A percentile compares a stretch with the other conserved stretches of the same genome.
phyloP scores from a whole-genome alignment of 805 yeast species.

The Lipomyces yamadae region DNA sequence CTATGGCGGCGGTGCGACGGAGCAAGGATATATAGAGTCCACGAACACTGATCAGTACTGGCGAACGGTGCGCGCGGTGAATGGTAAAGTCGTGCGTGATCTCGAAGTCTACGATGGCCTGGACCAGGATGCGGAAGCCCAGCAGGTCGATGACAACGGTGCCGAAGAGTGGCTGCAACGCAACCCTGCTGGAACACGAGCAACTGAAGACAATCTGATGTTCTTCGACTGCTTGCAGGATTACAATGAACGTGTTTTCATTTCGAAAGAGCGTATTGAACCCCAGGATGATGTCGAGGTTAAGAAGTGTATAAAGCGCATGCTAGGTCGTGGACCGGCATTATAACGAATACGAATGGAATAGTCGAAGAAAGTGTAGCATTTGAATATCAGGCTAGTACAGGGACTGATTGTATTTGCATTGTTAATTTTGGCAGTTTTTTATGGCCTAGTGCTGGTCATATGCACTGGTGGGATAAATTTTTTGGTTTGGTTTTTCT shows the following conservation, averaged over 20 bases:
- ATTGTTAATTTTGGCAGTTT: neutral
- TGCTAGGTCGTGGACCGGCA: slow-evolving; percentile 32
- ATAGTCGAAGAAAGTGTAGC: neutral
- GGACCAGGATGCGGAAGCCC: too few species aligned
- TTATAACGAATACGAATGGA: neutral
- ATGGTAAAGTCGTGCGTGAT: slow-evolving; percentile 32
- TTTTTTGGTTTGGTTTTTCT: neutral
- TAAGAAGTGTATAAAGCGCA: slow-evolving; percentile 22
- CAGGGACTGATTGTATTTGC: neutral
- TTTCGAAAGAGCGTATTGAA: neutral
- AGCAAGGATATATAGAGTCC: slow-evolving; percentile 23
- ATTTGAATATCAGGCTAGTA: neutral
- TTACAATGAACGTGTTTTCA: slow-evolving; percentile 15
- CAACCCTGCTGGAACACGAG: neutral
- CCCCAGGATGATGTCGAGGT: slow-evolving; percentile 22
- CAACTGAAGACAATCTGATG: slow-evolving; percentile 9
- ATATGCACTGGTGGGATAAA: neutral
- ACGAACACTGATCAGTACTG: slow-evolving; percentile 21
- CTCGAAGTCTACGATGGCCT: slow-evolving; percentile 17
- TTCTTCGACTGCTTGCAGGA: slow-evolving; percentile 19
- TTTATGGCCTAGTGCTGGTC: neutral
- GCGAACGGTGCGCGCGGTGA: slow-evolving; percentile 33
- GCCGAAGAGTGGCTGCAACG: neutral
- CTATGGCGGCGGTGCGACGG: slow-evolving; percentile 34
- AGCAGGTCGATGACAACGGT: slow-evolving; percentile 3